Evolutionary conservation across 1,139 yeast species (phyloP), one percentile per base, ranked within the genome.

Genomic region (Geotrichum cucujoidarum): DNA sequence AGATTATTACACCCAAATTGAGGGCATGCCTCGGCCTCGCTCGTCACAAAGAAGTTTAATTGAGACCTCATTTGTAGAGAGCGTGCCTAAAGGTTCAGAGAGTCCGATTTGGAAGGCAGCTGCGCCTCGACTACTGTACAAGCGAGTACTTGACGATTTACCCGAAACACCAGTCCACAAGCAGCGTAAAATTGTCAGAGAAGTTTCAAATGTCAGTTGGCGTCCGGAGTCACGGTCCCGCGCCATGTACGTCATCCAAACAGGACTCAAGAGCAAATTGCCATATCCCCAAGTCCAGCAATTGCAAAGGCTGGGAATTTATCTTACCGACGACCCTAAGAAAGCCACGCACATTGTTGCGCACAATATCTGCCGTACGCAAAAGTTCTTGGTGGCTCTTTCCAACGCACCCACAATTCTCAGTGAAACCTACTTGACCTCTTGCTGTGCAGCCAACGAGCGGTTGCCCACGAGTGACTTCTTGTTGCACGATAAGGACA

Each of bases 291-390:
- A 31, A n/a, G 17, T n/a, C 17, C 33, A 16, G 5, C 17, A 7
- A n/a, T 14, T 31, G 4, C 8, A 16, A 3, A 30, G 13, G 33
- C 5, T 30, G 11, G 66, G 67, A 1, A 57, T 71, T 21, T 49
- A 53, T 22, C 45, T 63, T 13, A 63, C 60, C 8, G 61, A 61
- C 20, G 60, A 63, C n/a, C 63, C 69, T 1, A 50, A 49, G 2
- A 54, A 40, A 2, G 68, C 68, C 3, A 60, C 67, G 1, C 61
- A 63, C 32, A 51, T 71, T 11, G 64, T 90, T 16, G 92, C 97
- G 0, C 95, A 97, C 1, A 79, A 80, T 53, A 74, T 83, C 11
- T 65, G 84, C 57, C 75, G 97, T 55, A 92, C 97, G 0, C 95
- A 85, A 52, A 92, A 92, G 65, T 90, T 90, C 60, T 71, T 92